These are phyloP conservation scores for Harringtonia aguacate DNA, from an alignment of 2,329 filamentous ascomycete species.

Conservation along the genomic window DNA sequence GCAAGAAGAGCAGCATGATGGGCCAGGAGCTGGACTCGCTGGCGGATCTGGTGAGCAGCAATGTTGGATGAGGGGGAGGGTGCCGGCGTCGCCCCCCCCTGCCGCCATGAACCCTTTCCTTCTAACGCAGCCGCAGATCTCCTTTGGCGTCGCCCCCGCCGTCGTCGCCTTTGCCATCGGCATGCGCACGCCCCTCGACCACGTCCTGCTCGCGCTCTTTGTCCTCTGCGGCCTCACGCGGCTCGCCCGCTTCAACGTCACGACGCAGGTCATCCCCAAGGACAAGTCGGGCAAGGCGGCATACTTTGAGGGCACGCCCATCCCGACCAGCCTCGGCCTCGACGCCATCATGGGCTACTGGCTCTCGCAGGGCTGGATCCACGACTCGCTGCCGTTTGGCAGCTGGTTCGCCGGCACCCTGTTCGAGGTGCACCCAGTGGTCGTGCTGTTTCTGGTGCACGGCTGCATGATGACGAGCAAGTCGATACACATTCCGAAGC, in stretches of 20 bases:
- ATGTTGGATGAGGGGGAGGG: no score
- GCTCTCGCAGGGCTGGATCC: slow-evolving; percentile 69
- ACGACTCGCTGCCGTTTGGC: slow-evolving; percentile 69
- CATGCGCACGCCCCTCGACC: slow-evolving; percentile 73
- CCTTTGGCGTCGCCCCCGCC: slow-evolving; percentile 87
- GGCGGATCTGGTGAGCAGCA: slow-evolving; percentile 79
- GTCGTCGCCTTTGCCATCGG: slow-evolving; percentile 82
- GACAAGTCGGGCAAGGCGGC: slow-evolving; percentile 82
- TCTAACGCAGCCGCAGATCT: slow-evolving; percentile 57
- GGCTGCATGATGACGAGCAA: slow-evolving; percentile 94
- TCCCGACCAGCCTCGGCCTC: slow-evolving; percentile 77
- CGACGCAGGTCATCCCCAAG: slow-evolving; percentile 79
- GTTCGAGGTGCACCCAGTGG: slow-evolving; percentile 77
- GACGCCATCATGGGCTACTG: slow-evolving; percentile 83
- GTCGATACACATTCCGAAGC: slow-evolving; percentile 91
- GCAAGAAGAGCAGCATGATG: slow-evolving; percentile 95
- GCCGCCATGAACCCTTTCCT: neutral
- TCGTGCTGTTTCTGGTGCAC: slow-evolving; percentile 72
- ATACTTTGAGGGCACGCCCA: slow-evolving; percentile 96
- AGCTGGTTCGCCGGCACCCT: slow-evolving; percentile 53
- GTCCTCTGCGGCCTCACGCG: slow-evolving; percentile 90
- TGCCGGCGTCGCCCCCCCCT: no score
- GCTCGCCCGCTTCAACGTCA: slow-evolving; percentile 95
- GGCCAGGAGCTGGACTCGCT: slow-evolving; percentile 94
- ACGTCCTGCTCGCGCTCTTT: slow-evolving; percentile 72